Conservation (phyloP, 305 asterid species). For the Lippia alba region DNA sequence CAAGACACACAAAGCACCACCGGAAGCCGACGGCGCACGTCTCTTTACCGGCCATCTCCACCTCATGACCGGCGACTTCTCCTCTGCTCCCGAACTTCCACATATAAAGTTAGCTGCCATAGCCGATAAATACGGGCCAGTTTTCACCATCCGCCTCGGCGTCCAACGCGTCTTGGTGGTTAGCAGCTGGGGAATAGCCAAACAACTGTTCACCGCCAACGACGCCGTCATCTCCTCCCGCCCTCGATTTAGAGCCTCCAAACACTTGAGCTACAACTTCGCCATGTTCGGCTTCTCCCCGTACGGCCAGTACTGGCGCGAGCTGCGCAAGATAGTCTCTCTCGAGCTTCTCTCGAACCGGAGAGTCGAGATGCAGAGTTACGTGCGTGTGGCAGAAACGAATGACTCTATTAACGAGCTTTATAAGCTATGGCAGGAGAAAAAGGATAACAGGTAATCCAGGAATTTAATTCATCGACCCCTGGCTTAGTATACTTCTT, state of each 20-base stretch:
- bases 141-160: slow-evolving; percentile 48
- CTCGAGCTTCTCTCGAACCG: slow-evolving; percentile 43
- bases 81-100: slow-evolving; percentile 15
- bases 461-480: no score
- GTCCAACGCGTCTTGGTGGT: slow-evolving; percentile 39
- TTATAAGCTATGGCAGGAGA: slow-evolving; percentile 30
- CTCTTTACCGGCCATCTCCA: slow-evolving; percentile 47
- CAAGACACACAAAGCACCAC: slow-evolving; percentile 17
- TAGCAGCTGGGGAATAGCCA: slow-evolving; percentile 38
- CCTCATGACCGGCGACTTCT: slow-evolving; percentile 35
- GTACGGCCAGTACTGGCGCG: slow-evolving; percentile 44
- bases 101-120: slow-evolving; percentile 28
- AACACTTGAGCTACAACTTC: slow-evolving; percentile 35
- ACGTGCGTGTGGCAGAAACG: slow-evolving; percentile 32
- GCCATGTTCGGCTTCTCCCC: slow-evolving; percentile 32
- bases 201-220: slow-evolving; percentile 44
- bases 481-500: no score
- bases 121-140: slow-evolving; percentile 45
- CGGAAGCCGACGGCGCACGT: slow-evolving; percentile 15
- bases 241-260: slow-evolving; percentile 23
- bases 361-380: slow-evolving; percentile 35
- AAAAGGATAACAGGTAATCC: neutral
- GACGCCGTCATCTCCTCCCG: slow-evolving; percentile 42
- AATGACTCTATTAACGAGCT: slow-evolving; percentile 21
- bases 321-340: slow-evolving; percentile 35